Base-by-base conservation (phyloP, 2,329 filamentous ascomycete species). In the Mollisiaceae sp. region DNA sequence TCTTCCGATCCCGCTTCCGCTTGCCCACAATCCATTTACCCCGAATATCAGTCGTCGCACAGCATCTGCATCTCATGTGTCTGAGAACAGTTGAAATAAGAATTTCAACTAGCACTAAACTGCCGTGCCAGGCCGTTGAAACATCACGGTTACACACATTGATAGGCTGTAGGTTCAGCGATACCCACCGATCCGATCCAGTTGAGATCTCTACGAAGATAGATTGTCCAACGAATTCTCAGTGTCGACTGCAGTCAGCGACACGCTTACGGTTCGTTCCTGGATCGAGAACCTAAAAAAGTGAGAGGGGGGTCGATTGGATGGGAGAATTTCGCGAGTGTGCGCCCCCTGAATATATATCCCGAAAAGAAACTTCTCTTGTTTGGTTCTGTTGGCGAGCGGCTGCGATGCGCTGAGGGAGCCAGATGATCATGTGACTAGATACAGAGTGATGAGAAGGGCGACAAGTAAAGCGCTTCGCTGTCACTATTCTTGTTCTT, bases 261-360 rank as follows among this genome's bases (percentile, higher is more conserved):
- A 67, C 57, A 65, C 65, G 67, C 63, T 63, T 69, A 12, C 27
- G 15, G 18, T 39, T 57, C 11, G 43, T 39, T 55, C 8, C 36
- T 62, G 5, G 55, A 24, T 36, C n/a, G n/a, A 38, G 20, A 22
- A 6, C 41, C 18, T 43, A n/a, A 54, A 18, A 32, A 27, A 18
- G 50, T 24, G 1, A 15, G 57, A 61, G 60, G 59, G 52, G 43
- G 65, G 60, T 67, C 39, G 60, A 59, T 69, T 67, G 67, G 67
- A 41, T 64, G 50, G 47, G 43, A 64, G 56, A 32, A 8, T 14
- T 58, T 67, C 55, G 60, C 56, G 63, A 65, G 18, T n/a, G 60
- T 27, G 24, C 14, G 24, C 8, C 62, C 65, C 65, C 63, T 65
- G 65, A 60, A 32, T 32, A 32, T 32, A 41, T 22, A 20, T 52